phyloP scores from a whole-genome alignment of 768 basidiomycete species.

The Mycena alexandri region DNA sequence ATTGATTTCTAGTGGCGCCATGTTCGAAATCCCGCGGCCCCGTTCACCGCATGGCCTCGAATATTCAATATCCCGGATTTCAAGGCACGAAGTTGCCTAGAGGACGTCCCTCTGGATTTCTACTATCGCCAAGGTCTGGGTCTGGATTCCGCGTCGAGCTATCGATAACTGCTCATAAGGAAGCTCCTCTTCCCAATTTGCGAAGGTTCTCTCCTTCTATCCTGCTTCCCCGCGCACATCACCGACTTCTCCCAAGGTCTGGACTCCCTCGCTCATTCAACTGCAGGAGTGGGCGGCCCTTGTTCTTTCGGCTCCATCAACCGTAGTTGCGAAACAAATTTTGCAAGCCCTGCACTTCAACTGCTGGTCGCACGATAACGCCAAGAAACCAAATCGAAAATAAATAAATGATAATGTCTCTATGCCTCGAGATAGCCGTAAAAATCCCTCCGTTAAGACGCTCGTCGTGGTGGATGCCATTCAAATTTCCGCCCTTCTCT shows the following conservation, averaged over 20 bases:
- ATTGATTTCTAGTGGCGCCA: not conserved
- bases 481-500: no score
- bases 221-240: not conserved
- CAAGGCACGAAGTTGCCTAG: not conserved
- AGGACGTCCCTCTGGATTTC: not conserved
- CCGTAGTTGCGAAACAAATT: no score
- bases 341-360: no score
- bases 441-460: no score
- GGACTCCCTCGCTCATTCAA: not conserved
- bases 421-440: no score
- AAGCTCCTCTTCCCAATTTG: not conserved
- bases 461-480: no score
- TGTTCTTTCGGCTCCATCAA: no score
- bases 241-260: not conserved
- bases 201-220: not conserved
- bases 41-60: no score
- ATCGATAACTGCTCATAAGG: not conserved
- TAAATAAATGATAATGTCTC: no score
- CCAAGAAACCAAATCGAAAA: no score
- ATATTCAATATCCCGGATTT: no score
- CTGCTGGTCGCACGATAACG: no score
- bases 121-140: not conserved
- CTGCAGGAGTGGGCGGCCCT: not conserved
- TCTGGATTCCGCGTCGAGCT: not conserved
- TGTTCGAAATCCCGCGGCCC: conserved; percentile 10